Base-by-base conservation (phyloP, 306 rosid genomes). In the Trichosanthes truncata region DNA sequence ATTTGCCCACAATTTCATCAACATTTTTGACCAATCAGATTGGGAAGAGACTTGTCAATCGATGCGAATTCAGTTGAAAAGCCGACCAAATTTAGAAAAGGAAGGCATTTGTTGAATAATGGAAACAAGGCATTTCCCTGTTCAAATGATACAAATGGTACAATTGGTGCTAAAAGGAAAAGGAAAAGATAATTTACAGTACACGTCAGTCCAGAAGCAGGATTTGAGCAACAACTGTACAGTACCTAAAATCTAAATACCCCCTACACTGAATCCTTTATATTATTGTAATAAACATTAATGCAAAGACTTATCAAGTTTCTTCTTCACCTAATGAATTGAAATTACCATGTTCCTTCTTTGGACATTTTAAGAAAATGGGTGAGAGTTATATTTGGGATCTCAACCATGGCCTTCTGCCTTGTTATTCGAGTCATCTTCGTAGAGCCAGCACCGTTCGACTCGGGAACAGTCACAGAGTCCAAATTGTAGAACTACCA, bases 341-440 rank as follows among this genome's bases (percentile, higher is more conserved):
- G 80, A 74, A 82, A 79, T 85, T 83, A 95, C 97, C 97, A 95
- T 73, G 78, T 79, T 76, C 97, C 97, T 88, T 89, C 92, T 89
- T 89, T 95, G 78, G 95, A 83, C 97, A 91, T 87, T 81, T 90
- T 95, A 82, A 95, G 88, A 80, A 86, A 92, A 81, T 90, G 90
- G 82, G 91, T 65, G n/a, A 92, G 81, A 10, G 90, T 87, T 83
- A 90, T 88, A 6, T 79, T 92, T 53, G 93, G 87, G 77, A 91
- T 81, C 83, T 85, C 84, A 9, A 88, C 85, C 43, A 80, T 78
- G 71, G 88, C 83, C 80, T 52, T 87, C 84, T 90, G 92, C 87
- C 77, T 91, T 73, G 87, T 87, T 83, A 92, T 90, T 83, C 48
- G 88, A 0, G 98, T 95, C 84, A 84, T 79, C 87, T 95, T 95